Evolutionary conservation across 1,284 basidiomycete species (phyloP).

Genomic region (Rhodotorula sp.): DNA sequence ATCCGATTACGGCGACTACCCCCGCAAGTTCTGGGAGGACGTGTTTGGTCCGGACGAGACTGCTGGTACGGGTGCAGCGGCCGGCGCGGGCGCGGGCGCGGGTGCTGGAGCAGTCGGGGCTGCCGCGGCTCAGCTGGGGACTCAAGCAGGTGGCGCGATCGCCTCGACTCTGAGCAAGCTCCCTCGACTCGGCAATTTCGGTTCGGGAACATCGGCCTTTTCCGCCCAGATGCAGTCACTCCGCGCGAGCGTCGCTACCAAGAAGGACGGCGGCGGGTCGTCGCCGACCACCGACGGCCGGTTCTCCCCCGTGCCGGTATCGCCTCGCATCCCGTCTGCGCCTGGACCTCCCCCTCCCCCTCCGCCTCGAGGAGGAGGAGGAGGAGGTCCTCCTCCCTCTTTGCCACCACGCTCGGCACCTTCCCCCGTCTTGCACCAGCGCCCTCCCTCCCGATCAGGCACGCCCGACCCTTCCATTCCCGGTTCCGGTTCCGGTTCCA

Average conservation of each 20-base stretch:
- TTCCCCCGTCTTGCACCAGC: not conserved
- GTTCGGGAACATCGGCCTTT: not conserved
- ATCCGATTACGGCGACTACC: constrained; percentile 63
- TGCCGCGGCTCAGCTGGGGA: not conserved
- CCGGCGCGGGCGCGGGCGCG: not conserved
- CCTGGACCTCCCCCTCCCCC: not conserved
- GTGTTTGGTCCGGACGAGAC: constrained; percentile 33
- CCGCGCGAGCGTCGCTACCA: not conserved
- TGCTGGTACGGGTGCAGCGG: not conserved
- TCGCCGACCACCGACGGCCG: not conserved
- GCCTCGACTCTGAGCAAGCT: not conserved
- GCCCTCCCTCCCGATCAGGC: not conserved
- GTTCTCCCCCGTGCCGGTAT: not conserved
- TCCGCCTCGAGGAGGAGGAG: not conserved
- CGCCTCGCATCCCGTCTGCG: not conserved
- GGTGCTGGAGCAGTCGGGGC: not conserved
- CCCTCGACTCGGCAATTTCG: not conserved
- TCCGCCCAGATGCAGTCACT: constrained; percentile 4
- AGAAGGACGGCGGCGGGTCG: not conserved
- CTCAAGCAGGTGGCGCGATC: not conserved
- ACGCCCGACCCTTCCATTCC: not conserved
- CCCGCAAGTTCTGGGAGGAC: constrained; percentile 41
- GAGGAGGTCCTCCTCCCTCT: not conserved
- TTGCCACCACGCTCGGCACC: not conserved
- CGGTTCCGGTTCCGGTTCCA: not conserved